A percentile compares a stretch with the other conserved stretches of the same genome.
Evolutionary conservation across 768 basidiomycete genomes (phyloP).

Genomic region (Boletus insuetus): DNA sequence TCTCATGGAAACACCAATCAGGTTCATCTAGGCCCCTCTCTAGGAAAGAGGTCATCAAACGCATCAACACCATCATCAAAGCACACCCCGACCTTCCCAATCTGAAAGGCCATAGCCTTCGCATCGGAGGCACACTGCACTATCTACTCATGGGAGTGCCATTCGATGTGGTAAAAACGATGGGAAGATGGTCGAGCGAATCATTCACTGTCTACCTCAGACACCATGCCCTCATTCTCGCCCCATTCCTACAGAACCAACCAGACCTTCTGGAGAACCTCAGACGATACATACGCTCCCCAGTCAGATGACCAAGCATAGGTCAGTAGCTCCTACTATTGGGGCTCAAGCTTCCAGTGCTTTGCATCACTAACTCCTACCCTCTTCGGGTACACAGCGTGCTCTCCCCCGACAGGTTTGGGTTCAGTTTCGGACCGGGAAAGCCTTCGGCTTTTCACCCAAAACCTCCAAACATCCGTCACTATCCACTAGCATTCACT

Average conservation of each 20-base stretch:
- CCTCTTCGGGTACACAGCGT: background rate
- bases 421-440: conserved; percentile 2
- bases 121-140: background rate
- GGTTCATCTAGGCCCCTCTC: too few relatives aligned
- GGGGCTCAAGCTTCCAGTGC: background rate
- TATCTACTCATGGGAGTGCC: background rate
- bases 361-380: background rate
- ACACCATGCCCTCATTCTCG: background rate
- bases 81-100: too few relatives aligned
- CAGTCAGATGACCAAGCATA: background rate
- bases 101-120: background rate
- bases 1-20: too few relatives aligned
- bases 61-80: too few relatives aligned
- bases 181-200: background rate
- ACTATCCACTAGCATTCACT: too few relatives aligned
- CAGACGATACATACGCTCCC: background rate
- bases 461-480: background rate
- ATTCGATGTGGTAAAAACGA: background rate
- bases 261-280: background rate
- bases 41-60: too few relatives aligned
- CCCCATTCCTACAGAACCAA: background rate
- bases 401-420: background rate
- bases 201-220: background rate
- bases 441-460: background rate
- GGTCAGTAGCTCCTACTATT: background rate